phyloP scores from a whole-genome alignment of 169 alveolate species.

The Cryptosporidium viatorum region DNA sequence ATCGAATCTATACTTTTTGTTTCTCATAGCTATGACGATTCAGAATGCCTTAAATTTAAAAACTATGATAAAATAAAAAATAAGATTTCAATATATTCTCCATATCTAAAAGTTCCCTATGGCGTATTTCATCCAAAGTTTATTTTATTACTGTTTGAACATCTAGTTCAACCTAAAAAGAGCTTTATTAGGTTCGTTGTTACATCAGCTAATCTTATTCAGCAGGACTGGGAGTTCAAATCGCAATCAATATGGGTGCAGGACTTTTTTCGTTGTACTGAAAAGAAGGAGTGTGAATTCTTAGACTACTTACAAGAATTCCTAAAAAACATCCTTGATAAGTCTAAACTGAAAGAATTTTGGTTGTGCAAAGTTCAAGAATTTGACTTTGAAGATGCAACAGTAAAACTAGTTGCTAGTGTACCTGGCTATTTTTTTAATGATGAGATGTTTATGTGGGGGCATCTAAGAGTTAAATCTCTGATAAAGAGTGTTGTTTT shows the following conservation, averaged over 20 bases:
- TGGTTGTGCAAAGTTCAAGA: slow-evolving; percentile 14
- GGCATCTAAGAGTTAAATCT: slow-evolving; percentile 48
- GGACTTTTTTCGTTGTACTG: background rate
- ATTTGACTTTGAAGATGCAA: slow-evolving; percentile 41
- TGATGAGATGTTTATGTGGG: slow-evolving; percentile 14
- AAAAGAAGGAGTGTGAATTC: slow-evolving; percentile 30
- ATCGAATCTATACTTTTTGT: background rate
- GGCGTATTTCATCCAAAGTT: slow-evolving; percentile 72
- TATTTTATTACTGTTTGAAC: slow-evolving; percentile 35
- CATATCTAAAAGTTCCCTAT: slow-evolving; percentile 28
- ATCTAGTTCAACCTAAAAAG: background rate
- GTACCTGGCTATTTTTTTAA: slow-evolving; percentile 50
- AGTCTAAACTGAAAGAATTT: background rate
- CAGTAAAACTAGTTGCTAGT: slow-evolving; percentile 48
- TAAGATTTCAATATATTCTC: background rate
- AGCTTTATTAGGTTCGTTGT: slow-evolving; percentile 42
- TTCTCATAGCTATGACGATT: background rate
- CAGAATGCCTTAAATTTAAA: background rate
- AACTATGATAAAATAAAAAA: background rate
- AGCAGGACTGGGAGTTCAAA: slow-evolving; percentile 38
- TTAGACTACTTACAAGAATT: slow-evolving; percentile 8
- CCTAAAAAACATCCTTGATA: slow-evolving; percentile 1
- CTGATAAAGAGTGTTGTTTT: background rate
- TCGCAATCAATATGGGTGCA: slow-evolving; percentile 68
- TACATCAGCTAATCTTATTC: slow-evolving; percentile 63